Evolutionary conservation across 495 filamentous ascomycete species (phyloP).

Genomic region (Cryomyces minteri): DNA sequence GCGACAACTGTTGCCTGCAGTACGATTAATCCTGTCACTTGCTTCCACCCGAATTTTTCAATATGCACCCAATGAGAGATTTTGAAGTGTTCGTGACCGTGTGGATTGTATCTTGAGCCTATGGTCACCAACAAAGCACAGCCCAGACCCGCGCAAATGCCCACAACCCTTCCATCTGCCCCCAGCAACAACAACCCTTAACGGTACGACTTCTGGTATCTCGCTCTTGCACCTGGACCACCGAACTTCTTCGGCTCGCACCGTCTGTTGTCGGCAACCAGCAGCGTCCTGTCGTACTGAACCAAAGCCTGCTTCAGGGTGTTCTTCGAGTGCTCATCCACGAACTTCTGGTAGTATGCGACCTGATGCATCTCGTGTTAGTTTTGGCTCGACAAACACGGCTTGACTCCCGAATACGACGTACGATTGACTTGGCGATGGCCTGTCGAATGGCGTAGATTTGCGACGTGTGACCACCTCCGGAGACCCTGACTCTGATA

Average conservation of each 20-base stretch:
- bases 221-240: slow-evolving; percentile 80
- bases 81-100: too few species aligned
- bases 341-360: slow-evolving; percentile 99
- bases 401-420: background rate
- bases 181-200: slow-evolving; percentile 16
- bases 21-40: too few species aligned
- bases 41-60: too few species aligned
- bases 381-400: background rate
- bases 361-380: slow-evolving; percentile 19
- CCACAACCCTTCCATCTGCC: too few species aligned
- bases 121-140: too few species aligned
- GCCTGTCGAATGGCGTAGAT: slow-evolving; percentile 98
- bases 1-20: too few species aligned
- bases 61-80: too few species aligned
- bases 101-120: too few species aligned
- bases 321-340: slow-evolving; percentile 99
- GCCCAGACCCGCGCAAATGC: too few species aligned
- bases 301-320: slow-evolving; percentile 85
- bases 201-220: slow-evolving; percentile 87
- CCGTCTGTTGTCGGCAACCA: slow-evolving; percentile 93
- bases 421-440: slow-evolving; percentile 81
- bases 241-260: slow-evolving; percentile 35
- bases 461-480: slow-evolving; percentile 96
- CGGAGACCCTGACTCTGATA: slow-evolving; percentile 89
- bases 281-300: slow-evolving; percentile 87